Evolutionary conservation across 1,284 basidiomycete species (phyloP).

Genomic region (Apiotrichum siamense): DNA sequence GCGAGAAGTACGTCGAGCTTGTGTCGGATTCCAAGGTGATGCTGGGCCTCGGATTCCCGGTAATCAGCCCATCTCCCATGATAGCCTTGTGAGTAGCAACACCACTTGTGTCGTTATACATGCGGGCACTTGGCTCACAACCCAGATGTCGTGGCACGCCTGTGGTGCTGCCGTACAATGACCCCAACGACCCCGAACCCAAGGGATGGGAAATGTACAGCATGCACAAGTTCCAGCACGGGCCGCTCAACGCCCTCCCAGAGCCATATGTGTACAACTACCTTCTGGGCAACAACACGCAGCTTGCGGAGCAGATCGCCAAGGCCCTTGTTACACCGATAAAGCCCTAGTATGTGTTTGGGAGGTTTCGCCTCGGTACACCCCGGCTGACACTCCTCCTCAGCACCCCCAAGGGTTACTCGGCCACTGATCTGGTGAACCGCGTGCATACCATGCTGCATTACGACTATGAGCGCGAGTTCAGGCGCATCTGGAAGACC

Average conservation of each 20-base stretch:
- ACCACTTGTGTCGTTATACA: neutral
- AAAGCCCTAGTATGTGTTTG: conserved; percentile 22
- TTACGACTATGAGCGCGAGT: conserved; percentile 27
- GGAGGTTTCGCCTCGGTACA: neutral
- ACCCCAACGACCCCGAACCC: neutral
- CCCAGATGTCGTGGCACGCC: conserved; percentile 37
- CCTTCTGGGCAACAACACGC: conserved; percentile 21
- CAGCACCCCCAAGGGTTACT: conserved; percentile 32
- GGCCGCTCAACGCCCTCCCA: conserved; percentile 33
- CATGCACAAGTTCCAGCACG: conserved; percentile 25
- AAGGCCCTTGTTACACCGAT: conserved; percentile 29
- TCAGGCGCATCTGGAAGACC: neutral
- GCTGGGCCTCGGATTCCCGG: conserved; percentile 39
- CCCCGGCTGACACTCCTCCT: neutral
- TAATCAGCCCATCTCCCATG: conserved; percentile 38
- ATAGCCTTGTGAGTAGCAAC: conserved; percentile 23
- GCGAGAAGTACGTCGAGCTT: conserved; percentile 27
- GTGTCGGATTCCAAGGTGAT: conserved; percentile 32
- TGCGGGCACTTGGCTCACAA: neutral
- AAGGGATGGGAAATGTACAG: neutral
- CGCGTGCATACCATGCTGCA: conserved; percentile 20
- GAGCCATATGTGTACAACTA: conserved; percentile 43
- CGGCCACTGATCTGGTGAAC: conserved; percentile 11
- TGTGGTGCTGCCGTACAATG: conserved; percentile 37
- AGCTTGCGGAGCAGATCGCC: conserved; percentile 19